These are phyloP conservation scores for Penicillium sumatraense DNA, from an alignment of 2,329 filamentous ascomycete species.

Conservation along the genomic window DNA sequence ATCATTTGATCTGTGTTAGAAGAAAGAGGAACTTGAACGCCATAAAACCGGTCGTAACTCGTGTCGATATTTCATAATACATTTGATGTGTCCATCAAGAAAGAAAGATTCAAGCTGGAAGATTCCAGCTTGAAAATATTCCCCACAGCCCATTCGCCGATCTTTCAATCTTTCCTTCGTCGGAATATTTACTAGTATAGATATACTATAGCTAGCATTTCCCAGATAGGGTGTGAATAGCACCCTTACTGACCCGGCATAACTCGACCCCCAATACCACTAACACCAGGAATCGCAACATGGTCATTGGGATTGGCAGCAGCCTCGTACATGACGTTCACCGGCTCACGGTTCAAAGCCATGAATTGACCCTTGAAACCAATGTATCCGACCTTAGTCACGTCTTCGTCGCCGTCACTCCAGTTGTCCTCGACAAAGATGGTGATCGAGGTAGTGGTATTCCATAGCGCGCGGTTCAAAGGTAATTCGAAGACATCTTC, in stretches of 20 bases:
- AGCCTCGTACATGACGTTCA: constrained; percentile 89
- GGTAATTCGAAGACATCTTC: constrained; percentile 79
- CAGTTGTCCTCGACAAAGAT: constrained; percentile 96
- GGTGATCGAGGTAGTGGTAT: constrained; percentile 77
- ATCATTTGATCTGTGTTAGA: background rate
- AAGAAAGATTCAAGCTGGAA: too few species aligned
- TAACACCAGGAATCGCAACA: constrained; percentile 51
- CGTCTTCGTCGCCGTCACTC: constrained; percentile 76
- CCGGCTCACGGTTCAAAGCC: constrained; percentile 78
- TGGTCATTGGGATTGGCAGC: constrained; percentile 92
- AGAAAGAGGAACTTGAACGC: background rate
- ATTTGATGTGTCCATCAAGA: background rate
- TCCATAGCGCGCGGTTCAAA: constrained; percentile 86
- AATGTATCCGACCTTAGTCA: constrained; percentile 78
- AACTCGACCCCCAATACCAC: constrained; percentile 42
- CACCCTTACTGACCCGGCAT: constrained; percentile 47
- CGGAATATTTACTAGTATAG: too few species aligned
- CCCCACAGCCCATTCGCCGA: too few species aligned
- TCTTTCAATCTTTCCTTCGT: too few species aligned
- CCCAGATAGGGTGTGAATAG: too few species aligned
- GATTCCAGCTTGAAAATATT: too few species aligned
- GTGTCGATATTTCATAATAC: constrained; percentile 1
- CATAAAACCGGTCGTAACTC: constrained; percentile 15
- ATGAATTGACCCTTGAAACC: constrained; percentile 97
- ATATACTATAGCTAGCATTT: too few species aligned